Base-by-base conservation (phyloP, 2,329 filamentous ascomycete species). In the Pochonia chlamydosporia region DNA sequence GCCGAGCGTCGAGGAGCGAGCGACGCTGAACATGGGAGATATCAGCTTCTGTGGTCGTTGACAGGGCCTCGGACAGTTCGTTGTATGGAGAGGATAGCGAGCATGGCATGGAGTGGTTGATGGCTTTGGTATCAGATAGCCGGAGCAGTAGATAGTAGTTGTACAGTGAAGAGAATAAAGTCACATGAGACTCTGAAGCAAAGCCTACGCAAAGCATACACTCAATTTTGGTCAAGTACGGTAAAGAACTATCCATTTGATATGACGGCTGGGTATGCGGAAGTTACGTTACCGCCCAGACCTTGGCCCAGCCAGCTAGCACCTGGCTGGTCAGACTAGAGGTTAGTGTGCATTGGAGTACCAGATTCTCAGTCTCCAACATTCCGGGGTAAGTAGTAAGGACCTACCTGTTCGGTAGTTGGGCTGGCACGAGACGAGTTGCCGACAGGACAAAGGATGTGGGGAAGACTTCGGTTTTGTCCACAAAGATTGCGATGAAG, bases 131-230 rank as follows among this genome's bases (percentile, higher is more conserved):
- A 41, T 40, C 28, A 36, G 35, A 31, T 47, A 47, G 41, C 28
- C 31, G 43, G 23, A 40, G 9, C 16, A 21, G 40, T 21, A 46
- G 16, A 37, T 18, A 28, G 30, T 49, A 49, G 44, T 42, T 44
- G 49, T 50, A 49, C 43, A 25, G 40, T 46, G 43, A 40, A 51
- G 31, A 36, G 45, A 42, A 13, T 25, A 52, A 37, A 14, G 47
- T 44, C 47, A 37, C 50, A 49, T 43, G 44, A 28, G 44, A 43
- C 40, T 39, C 18, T 21, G 8, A 23, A 16, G 35, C 35, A 14
- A 24, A 7, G 8, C n/a, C 3, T 8, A 23, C 11, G 35, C 18
- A 23, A 39, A 24, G 35, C 20, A 21, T 5, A 14, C 5, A 13
- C 20, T 10, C 18, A 39, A 21, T n/a, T n/a, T n/a, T n/a, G n/a